Evolutionary conservation across 129 eudicot species (phyloP).

Genomic region (Flaveria robusta): DNA sequence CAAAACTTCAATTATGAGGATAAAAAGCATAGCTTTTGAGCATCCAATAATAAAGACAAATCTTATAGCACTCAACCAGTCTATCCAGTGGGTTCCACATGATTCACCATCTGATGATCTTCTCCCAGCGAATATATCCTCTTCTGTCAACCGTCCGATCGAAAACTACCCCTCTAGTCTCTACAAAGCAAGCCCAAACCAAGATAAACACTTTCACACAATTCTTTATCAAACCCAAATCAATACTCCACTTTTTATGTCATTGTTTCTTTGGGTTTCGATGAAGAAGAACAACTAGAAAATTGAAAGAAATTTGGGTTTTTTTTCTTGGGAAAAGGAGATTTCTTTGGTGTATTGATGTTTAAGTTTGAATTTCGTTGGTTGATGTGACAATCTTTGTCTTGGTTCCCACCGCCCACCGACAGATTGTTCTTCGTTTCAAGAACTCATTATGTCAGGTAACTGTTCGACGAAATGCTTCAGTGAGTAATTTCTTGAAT

Average conservation of each 20-base stretch:
- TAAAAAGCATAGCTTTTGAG: conserved; percentile 27
- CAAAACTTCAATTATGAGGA: conserved; percentile 15
- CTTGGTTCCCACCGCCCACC: conserved; percentile 21
- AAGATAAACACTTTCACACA: conserved; percentile 18
- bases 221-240: conserved; percentile 14
- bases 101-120: conserved; percentile 13
- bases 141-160: conserved; percentile 36
- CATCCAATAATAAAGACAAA: conserved; percentile 37
- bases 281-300: conserved; percentile 20
- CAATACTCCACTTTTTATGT: background rate
- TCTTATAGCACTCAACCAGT: background rate
- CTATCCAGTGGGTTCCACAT: conserved; percentile 33
- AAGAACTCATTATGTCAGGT: conserved; percentile 7
- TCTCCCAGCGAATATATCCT: conserved; percentile 38
- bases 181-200: conserved; percentile 1
- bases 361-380: background rate
- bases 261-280: background rate
- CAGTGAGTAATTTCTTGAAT: conserved; percentile 17
- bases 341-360: background rate
- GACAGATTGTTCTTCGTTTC: conserved; percentile 27
- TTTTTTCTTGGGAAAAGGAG: too few relatives aligned
- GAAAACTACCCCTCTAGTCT: conserved; percentile 29
- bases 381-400: conserved; percentile 4
- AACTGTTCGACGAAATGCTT: conserved; percentile 27
- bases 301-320: background rate